Base-by-base conservation (phyloP, 345 rosid genomes). In the Salix exigua region DNA sequence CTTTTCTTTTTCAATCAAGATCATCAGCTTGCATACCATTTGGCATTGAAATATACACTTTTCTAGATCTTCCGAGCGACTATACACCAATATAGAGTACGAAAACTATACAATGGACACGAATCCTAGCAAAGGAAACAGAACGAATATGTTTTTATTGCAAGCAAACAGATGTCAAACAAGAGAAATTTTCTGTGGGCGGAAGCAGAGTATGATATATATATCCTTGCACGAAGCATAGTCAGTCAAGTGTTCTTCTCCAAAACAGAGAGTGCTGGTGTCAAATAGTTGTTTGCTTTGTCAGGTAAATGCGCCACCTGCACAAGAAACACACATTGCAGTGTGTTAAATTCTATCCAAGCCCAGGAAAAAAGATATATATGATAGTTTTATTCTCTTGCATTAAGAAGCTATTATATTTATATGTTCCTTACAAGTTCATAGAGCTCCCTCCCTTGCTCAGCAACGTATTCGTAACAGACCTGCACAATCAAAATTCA, bases 261-360 rank as follows among this genome's bases (percentile, higher is more conserved):
- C 58, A 95, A 85, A 31, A 91, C 92, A 18, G 97, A 89, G 31
- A 95, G 77, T 21, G 98, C 99, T 13, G 98, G 98, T 23, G 99
- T 89, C 86, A 95, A 84, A 85, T 95, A 95, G 85, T 95, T 95
- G 79, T 95, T 95, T 30, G 99, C 99, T 86, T 95, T 95, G 82
- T 91, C 99, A 0, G 99, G 99, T 79, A 93, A 82, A 86, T 95
- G 99, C 35, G 99, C 98, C 72, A 95, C 97, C 97, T 93, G 84
- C 75, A 80, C 14, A 23, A 55, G 25, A 42, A 67, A 19, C 8
- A 67, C 14, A 31, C 2, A 67, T 9, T 46, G 21, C 21, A 46
- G 51, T 46, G 50, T 46, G 50, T 46, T 46, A 46, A 46, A 46
- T 46, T 46, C 51, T 46, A 46, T 46, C 51, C 51, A 46, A 46